Evolutionary conservation across 306 rosid genomes (phyloP).

Genomic region (Prosopis cineraria): DNA sequence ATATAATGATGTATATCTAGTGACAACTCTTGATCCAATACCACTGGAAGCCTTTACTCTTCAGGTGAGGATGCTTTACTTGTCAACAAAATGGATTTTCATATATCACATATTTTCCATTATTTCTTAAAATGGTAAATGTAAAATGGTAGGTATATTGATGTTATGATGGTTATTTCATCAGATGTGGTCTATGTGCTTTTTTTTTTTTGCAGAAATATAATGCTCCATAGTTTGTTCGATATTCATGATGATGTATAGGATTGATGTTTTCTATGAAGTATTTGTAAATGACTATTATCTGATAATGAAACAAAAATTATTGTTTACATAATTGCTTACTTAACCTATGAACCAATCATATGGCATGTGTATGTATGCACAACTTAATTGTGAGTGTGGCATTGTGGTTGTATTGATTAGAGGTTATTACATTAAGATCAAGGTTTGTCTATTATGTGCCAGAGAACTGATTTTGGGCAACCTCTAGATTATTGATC

Average conservation of each 20-base stretch:
- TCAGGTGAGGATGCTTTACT: constrained; percentile 65
- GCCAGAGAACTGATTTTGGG: constrained; percentile 3
- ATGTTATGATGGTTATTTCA: not conserved
- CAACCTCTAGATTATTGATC: not conserved
- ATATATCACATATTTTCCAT: constrained; percentile 1
- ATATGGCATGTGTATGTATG: not conserved
- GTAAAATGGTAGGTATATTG: not conserved
- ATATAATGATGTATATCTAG: constrained; percentile 83
- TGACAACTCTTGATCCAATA: constrained; percentile 82
- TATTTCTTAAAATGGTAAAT: not conserved
- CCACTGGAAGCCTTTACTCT: constrained; percentile 90
- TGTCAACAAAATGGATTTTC: constrained; percentile 21
- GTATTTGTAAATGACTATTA: not conserved
- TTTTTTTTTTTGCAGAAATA: constrained; percentile 23
- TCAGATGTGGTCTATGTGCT: not conserved
- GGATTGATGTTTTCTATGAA: not conserved
- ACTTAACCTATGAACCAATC: not conserved
- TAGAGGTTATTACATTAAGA: not conserved
- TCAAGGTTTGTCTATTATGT: not conserved
- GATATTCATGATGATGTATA: not conserved
- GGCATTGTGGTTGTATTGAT: constrained; percentile 3
- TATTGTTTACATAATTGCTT: not conserved
- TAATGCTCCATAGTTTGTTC: constrained; percentile 4
- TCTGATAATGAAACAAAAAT: not conserved
- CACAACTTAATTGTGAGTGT: not conserved